Base-by-base conservation (phyloP, 352 stramenopile genomes). In the Pythium aristosporum region DNA sequence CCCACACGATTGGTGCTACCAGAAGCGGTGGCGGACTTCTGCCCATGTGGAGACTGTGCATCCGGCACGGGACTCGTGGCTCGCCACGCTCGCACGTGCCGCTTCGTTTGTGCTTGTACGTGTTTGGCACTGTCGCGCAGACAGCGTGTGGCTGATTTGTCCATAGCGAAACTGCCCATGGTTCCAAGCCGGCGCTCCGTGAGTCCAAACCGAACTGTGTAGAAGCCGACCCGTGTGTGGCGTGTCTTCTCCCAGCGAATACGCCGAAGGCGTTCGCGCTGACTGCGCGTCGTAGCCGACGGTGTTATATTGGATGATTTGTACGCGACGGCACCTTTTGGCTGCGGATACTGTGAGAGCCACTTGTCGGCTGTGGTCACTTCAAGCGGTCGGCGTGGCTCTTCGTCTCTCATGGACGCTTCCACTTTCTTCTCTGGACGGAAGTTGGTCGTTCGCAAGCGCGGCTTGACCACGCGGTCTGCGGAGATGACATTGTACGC, bases 321-420 rank as follows among this genome's bases (percentile, higher is more conserved):
- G 60, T 61, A 67, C 23, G 52, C 32, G 28, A 67, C 60, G 0
- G 60, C 60, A 5, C 60, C 60, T 30, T 61, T 61, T 2, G 42
- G 42, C 8, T 32, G 11, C 10, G 2, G 16, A 30, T 60, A 57
- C 13, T 23, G 60, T 10, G 60, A 67, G 13, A 67, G 43, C 60
- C 60, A 61, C 42, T 67, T 67, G 43, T 67, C 60, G 9, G 60
- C 60, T 23, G n/a, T 28, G 5, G 51, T 16, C 2, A 36, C 42
- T 13, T 67, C 42, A 9, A 61, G 49, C n/a, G 16, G n/a, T 0
- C 3, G 34, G 28, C 32, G 16, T 11, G 16, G 25, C 5, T 30
- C 25, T 30, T 30, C 25, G 25, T 16, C 16, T 37, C 6, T 25
- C 23, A 5, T 30, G 25, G 25, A 30, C 25, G 25, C 25, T 30